Evolutionary conservation across 2,329 filamentous ascomycete genomes (phyloP).

Genomic region (Neonectria sp.): DNA sequence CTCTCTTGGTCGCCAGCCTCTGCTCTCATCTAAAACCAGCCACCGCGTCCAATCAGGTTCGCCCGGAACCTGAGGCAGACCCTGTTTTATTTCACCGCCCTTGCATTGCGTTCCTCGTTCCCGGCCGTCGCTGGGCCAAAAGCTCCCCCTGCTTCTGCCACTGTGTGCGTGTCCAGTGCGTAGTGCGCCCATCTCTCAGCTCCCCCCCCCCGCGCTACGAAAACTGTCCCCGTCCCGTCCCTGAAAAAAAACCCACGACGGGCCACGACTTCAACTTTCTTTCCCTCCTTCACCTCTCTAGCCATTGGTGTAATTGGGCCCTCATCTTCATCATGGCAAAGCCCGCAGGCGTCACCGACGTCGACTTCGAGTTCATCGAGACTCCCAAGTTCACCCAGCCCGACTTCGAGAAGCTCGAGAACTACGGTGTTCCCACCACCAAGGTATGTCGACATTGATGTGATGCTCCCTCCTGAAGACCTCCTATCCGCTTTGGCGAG

Average conservation of each 20-base stretch:
- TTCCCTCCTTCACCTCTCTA: conserved; percentile 37
- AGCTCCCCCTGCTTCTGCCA: conserved; percentile 19
- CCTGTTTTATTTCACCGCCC: conserved; percentile 15
- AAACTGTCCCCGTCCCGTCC: conserved; percentile 30
- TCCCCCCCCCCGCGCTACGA: conserved; percentile 20
- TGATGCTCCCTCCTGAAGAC: too few species aligned
- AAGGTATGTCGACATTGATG: conserved; percentile 48
- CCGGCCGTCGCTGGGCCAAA: conserved; percentile 17
- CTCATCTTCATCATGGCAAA: conserved; percentile 53
- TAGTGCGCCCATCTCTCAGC: neutral
- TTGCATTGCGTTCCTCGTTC: conserved; percentile 1
- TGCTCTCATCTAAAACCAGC: neutral
- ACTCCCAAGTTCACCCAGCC: conserved; percentile 60
- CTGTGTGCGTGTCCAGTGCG: neutral
- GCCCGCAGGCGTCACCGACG: conserved; percentile 49
- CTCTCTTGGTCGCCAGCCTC: too few species aligned
- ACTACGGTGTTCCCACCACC: conserved; percentile 64
- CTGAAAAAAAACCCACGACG: conserved; percentile 40
- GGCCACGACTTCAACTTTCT: conserved; percentile 27
- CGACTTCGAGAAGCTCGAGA: conserved; percentile 78
- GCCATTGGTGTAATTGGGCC: conserved; percentile 45
- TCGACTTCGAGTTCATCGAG: conserved; percentile 60
- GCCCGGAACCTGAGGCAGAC: neutral
- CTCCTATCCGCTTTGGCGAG: neutral
- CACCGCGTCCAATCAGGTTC: conserved; percentile 11